A percentile compares a stretch with the other conserved stretches of the same genome.
phyloP scores from a whole-genome alignment of 2,329 filamentous ascomycete species.

The Penicillium freii region DNA sequence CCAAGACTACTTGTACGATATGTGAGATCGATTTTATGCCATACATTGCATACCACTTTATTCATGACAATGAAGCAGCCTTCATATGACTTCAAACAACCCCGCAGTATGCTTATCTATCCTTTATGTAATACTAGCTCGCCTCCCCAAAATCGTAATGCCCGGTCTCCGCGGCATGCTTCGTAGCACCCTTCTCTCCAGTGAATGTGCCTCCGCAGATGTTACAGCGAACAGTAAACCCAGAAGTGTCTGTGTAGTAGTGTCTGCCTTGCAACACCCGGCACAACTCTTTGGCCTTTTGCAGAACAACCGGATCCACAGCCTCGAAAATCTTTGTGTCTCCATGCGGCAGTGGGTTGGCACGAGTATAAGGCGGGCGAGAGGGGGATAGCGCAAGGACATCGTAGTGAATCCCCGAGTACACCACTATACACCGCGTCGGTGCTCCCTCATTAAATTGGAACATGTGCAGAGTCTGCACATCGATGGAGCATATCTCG shows the following conservation, averaged over 20 bases:
- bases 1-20: conserved; percentile 21
- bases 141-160: conserved; percentile 53
- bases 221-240: conserved; percentile 76
- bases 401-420: conserved; percentile 93
- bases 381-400: conserved; percentile 73
- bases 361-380: conserved; percentile 54
- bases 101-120: background rate
- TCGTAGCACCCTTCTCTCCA: conserved; percentile 47
- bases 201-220: conserved; percentile 47
- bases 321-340: conserved; percentile 75
- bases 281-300: conserved; percentile 64
- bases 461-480: conserved; percentile 66
- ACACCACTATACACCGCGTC: conserved; percentile 75
- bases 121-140: conserved; percentile 18
- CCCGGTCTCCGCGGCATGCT: conserved; percentile 48
- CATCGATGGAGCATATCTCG: conserved; percentile 82
- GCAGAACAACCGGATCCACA: conserved; percentile 54
- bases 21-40: conserved; percentile 17
- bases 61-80: conserved; percentile 3
- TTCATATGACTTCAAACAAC: background rate
- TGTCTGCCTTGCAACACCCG: conserved; percentile 66
- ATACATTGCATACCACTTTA: conserved; percentile 6
- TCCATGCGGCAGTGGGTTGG: conserved; percentile 65
- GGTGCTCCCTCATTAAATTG: conserved; percentile 73
- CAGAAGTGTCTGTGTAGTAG: conserved; percentile 86